Conservation (phyloP, 2,329 filamentous ascomycete genomes). For the Moelleriella libera region DNA sequence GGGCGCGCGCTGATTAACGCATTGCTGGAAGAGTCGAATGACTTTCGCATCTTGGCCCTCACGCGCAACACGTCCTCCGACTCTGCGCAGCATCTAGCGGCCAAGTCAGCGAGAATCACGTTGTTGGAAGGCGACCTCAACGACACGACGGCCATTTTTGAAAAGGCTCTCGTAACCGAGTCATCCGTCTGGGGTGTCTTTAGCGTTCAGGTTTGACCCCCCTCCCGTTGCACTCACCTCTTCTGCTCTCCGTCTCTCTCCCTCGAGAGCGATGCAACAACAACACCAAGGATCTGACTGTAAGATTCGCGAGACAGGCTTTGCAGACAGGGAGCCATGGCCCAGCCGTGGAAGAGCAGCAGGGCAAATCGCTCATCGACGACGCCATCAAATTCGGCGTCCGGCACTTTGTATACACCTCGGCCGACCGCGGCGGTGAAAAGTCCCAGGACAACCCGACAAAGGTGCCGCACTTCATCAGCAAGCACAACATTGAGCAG, state of each 20-base stretch:
- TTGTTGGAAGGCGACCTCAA: constrained; percentile 45
- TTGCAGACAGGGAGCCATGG: not conserved
- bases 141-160: constrained; percentile 32
- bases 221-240: not conserved
- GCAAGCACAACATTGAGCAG: constrained; percentile 45
- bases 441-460: constrained; percentile 35
- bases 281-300: not conserved
- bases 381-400: constrained; percentile 38
- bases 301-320: not conserved
- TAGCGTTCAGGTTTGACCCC: not conserved
- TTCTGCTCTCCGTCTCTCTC: not conserved
- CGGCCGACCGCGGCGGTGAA: constrained; percentile 44
- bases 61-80: not conserved
- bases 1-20: constrained; percentile 19
- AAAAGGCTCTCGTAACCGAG: constrained; percentile 16
- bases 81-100: constrained; percentile 22
- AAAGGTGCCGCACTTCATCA: constrained; percentile 42
- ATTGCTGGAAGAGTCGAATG: constrained; percentile 14
- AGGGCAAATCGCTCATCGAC: constrained; percentile 43
- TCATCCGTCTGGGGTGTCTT: constrained; percentile 43
- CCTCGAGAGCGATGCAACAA: too few relatives aligned
- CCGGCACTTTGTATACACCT: constrained; percentile 45
- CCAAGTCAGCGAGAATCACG: constrained; percentile 31
- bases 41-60: constrained; percentile 37
- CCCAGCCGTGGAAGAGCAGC: constrained; percentile 12